A percentile compares a stretch with the other conserved stretches of the same genome.
phyloP scores from a whole-genome alignment of 2,329 filamentous ascomycete species.

The Arthroderma uncinatum region DNA sequence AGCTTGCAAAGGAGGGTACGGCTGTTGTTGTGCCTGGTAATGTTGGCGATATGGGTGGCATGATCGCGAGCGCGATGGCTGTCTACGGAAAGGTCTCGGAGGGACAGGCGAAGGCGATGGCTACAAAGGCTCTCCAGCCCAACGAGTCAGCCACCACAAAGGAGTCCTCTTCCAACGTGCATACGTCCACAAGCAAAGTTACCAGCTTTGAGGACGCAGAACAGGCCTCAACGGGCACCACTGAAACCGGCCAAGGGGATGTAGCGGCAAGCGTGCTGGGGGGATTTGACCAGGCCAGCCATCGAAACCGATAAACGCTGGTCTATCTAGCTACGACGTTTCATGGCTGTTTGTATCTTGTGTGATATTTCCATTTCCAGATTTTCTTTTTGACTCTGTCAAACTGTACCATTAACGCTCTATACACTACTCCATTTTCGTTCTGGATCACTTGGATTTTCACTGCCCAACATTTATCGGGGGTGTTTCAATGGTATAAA shows the following conservation, averaged over 20 bases:
- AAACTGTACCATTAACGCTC: not conserved
- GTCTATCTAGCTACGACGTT: not conserved
- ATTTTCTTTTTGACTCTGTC: not conserved
- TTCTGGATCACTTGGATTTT: not conserved
- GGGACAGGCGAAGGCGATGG: constrained; percentile 58
- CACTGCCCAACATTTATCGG: not conserved
- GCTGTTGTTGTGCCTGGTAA: constrained; percentile 93
- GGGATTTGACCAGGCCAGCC: constrained; percentile 36
- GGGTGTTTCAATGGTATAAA: not conserved
- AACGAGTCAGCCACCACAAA: constrained; percentile 13
- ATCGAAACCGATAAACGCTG: constrained; percentile 14
- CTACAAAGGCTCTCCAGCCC: constrained; percentile 27
- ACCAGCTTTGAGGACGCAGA: constrained; percentile 13
- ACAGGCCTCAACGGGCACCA: constrained; percentile 12
- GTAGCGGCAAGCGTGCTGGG: constrained; percentile 41
- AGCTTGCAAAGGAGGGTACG: constrained; percentile 88
- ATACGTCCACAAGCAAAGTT: not conserved
- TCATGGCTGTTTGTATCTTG: not conserved
- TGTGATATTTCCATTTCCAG: not conserved
- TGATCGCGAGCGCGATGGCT: constrained; percentile 93
- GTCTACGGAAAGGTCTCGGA: constrained; percentile 91
- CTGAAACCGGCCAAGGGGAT: constrained; percentile 22
- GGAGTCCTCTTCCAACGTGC: constrained; percentile 13
- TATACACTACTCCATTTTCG: not conserved
- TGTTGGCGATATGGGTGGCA: constrained; percentile 86